Evolutionary conservation across 768 basidiomycete genomes (phyloP), one percentile per base, ranked within the genome.

Genomic region (Leccinum variicolor): DNA sequence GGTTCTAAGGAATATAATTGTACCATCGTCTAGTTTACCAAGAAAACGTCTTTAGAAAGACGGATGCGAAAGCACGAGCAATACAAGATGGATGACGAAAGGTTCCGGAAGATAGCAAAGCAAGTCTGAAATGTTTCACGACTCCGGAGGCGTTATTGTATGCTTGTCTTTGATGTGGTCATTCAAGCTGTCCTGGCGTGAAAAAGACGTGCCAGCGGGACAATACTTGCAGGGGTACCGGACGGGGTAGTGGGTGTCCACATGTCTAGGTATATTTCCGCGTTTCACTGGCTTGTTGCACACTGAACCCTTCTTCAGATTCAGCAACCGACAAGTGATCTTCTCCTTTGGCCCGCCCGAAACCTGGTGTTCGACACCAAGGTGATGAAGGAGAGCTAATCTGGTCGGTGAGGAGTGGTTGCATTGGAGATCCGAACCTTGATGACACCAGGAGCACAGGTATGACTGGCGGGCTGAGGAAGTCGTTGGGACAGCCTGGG

Each of bases 181-280:
- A 4, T 2, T 52, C 53, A 52, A 48, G 54, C 31, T 69, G 33
- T 72, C 68, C 49, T 41, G 21, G 6, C 67, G 69, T 11, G 67
- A 69, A 55, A 69, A 69, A 6, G 57, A 48, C 48, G 46, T 64
- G 1, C 26, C 56, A 13, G 11, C 1, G 1, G n/a, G 34, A 48
- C 68, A 69, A 14, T 54, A 5, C 9, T n/a, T 45, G 39, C 68
- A 69, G 4, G 26, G 11, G 46, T 55, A 52, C 21, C 67, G 68
- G 11, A 53, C 4, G 1, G n/a, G 51, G 17, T 64, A 64, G 36
- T 71, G 68, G 1, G 33, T 62, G 5, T 64, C 62, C 0, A 52
- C 50, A 14, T 69, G 69, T 1, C 68, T 52, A 23, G 67, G 28
- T 10, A 67, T 48, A 21, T 29, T 60, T 25, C 52, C 60, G 33